Evolutionary conservation across 2,329 filamentous ascomycete genomes (phyloP).

Genomic region (Monosporascus sp.): DNA sequence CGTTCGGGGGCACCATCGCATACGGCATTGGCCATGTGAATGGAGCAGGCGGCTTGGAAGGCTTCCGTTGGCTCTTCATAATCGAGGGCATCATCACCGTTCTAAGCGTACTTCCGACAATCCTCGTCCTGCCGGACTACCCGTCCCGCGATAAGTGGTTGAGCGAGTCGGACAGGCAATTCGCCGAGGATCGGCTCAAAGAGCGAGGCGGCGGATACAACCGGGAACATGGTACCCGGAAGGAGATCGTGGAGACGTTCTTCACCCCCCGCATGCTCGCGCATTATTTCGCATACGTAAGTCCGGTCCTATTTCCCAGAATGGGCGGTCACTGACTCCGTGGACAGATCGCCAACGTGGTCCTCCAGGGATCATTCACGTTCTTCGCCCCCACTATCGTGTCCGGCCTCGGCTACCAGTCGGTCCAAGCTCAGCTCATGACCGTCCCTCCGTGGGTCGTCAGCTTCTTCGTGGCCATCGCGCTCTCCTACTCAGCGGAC

Average conservation of each 20-base stretch:
- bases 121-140: slow-evolving; percentile 20
- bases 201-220: slow-evolving; percentile 31
- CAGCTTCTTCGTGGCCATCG: slow-evolving; percentile 20
- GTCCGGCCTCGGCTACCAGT: slow-evolving; percentile 31
- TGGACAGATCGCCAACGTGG: slow-evolving; percentile 20
- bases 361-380: slow-evolving; percentile 35
- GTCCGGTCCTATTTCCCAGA: neutral
- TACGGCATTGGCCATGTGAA: slow-evolving; percentile 54
- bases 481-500: slow-evolving; percentile 19
- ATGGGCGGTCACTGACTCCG: neutral
- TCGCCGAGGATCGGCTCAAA: slow-evolving; percentile 18
- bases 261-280: slow-evolving; percentile 32
- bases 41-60: slow-evolving; percentile 41
- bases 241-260: slow-evolving; percentile 31
- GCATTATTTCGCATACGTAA: slow-evolving; percentile 29
- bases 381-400: slow-evolving; percentile 51
- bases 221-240: slow-evolving; percentile 27
- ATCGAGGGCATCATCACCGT: slow-evolving; percentile 56
- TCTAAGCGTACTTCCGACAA: slow-evolving; percentile 25
- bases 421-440: slow-evolving; percentile 22
- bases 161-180: slow-evolving; percentile 12
- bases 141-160: slow-evolving; percentile 19
- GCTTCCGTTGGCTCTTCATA: slow-evolving; percentile 45
- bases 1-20: slow-evolving; percentile 56
- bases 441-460: slow-evolving; percentile 25